Base-by-base conservation (phyloP, 2,329 filamentous ascomycete genomes). In the Talaromyces funiculosus region DNA sequence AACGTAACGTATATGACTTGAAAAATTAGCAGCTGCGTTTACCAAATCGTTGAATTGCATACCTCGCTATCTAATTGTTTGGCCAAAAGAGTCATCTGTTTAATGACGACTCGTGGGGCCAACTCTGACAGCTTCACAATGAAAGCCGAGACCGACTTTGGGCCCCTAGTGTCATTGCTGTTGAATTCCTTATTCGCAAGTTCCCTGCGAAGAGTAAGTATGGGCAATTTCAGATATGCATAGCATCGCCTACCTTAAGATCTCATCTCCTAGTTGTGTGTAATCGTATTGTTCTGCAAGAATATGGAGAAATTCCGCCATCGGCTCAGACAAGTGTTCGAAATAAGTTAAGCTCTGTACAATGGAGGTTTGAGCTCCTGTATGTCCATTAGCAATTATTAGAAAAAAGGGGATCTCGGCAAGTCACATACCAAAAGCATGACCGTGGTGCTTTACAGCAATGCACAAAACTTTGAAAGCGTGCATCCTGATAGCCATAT, bases 111-210 rank as follows among this genome's bases (percentile, higher is more conserved):
- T 63, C 92, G 86, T 4, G 95, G 94, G 3, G 90, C 89, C 62
- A 99, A 82, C 72, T 97, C 94, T 0, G 94, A 97, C 29, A 99
- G 83, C 71, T 93, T 96, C 61, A 92, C 84, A 67, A 99, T 89
- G 70, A 99, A 99, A 0, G 90, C 85, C 14, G 94, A 97, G 7
- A 97, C 91, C 0, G 93, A 97, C 75, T 97, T 99, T 12, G 95
- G 94, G 0, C 94, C 94, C 72, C 89, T 91, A 1, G 90, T 92
- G 73, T 99, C 95, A 69, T 95, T 99, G 64, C 89, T 93, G 75
- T 95, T 97, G 79, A 97, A 99, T 71, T 97, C 93, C 73, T 96
- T 99, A 76, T 92, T 96, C 73, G 92, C 96, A 66, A 99, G 84
- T 72, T 99, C 94, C 68, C 91, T 81, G 43, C 35, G 47, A 22